Base-by-base conservation (phyloP, 169 alveolate species). In the Plasmodium gallinaceum region DNA sequence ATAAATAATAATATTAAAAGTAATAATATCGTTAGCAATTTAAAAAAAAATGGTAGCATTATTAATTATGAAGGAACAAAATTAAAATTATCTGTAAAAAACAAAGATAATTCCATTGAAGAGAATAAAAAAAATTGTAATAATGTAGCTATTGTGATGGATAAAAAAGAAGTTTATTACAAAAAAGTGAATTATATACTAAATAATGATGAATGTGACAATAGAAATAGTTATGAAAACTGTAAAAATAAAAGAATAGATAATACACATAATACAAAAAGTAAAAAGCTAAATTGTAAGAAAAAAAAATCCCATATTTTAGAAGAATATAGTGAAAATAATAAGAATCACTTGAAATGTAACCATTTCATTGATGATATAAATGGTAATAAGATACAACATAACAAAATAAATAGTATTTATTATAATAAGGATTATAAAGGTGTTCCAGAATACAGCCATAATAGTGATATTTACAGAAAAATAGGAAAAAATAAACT, bases 401-500 rank as follows among this genome's bases (percentile, higher is more conserved):
- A 58, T 48, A 43, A 58, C 18, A 54, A 9, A 24, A 60, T 9
- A 60, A 22, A 60, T 10, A 60, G 69, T 22, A 7, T 22, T 20
- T 60, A 14, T 22, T 16, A 22, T 20, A 72, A 52, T 72, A 51
- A 46, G 78, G 39, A 70, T 46, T 45, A 42, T 32, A 22, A 45
- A 70, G 6, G 52, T n/a, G 7, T 57, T 43, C 8, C 80, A 57
- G 32, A 16, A 60, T 10, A 32, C 26, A 70, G 48, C 24, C n/a
- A 51, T 48, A 24, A n/a, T 20, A 52, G 20, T 20, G 20, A 52
- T 48, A 0, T 48, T 48, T 2, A 48, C 7, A 14, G 16, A 48
- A 14, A 48, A 48, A 6, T 48, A 48, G 58, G 5, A 48, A 10
- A 48, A 9, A 48, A 14, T 48, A 48, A 48, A 48, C 20, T 9